phyloP scores from a whole-genome alignment of 768 basidiomycete species.

The Hygrophorus russula region DNA sequence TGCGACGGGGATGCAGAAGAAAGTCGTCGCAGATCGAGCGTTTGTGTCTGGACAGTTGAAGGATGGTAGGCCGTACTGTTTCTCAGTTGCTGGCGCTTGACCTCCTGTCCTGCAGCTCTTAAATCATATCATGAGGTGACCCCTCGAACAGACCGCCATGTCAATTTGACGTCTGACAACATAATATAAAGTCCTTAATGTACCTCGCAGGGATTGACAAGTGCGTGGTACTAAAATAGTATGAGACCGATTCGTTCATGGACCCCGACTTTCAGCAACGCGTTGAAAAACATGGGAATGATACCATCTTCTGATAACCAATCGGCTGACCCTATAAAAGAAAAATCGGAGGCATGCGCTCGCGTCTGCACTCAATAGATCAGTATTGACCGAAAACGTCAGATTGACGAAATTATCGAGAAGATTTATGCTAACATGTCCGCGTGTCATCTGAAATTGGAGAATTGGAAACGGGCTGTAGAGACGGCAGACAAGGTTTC shows the following conservation, averaged over 20 bases:
- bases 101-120: constrained; percentile 36
- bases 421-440: constrained; percentile 83
- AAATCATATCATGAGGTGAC: constrained; percentile 63
- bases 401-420: constrained; percentile 70
- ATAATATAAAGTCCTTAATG: constrained; percentile 43
- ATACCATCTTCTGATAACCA: constrained; percentile 16
- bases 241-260: background rate
- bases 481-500: constrained; percentile 74
- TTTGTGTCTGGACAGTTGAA: constrained; percentile 57
- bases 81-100: background rate
- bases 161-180: constrained; percentile 9
- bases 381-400: constrained; percentile 2
- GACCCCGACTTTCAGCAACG: constrained; percentile 29
- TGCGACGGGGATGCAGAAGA: constrained; percentile 51
- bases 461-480: constrained; percentile 67
- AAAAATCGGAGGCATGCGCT: constrained; percentile 48
- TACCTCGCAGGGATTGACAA: constrained; percentile 71
- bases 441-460: constrained; percentile 70
- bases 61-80: constrained; percentile 33
- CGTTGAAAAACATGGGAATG: constrained; percentile 34
- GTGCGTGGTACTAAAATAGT: constrained; percentile 25
- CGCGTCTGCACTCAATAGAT: background rate
- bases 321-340: constrained; percentile 31
- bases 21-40: constrained; percentile 53
- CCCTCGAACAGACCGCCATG: background rate